Base-by-base conservation (phyloP, 306 rosid genomes). In the Notholithocarpus densiflorus region DNA sequence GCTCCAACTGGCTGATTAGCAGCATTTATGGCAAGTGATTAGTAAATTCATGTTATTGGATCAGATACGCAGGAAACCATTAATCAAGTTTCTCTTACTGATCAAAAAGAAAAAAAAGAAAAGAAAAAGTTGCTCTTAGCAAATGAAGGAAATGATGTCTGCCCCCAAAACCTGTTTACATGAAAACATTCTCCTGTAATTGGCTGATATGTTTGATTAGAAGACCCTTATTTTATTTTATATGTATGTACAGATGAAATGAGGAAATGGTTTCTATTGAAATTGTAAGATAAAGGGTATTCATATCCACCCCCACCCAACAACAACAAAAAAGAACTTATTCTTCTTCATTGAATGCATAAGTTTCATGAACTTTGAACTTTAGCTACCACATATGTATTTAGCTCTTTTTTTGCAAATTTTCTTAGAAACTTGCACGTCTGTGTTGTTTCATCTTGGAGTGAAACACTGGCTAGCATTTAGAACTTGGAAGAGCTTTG, bases 1-100 rank as follows among this genome's bases (percentile, higher is more conserved):
- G 92, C 93, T 81, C 68, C 91, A 6, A 84, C 88, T 34, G 59
- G 82, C 77, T 94, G 84, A 90, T 86, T 45, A 21, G 77, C 68
- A 34, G 74, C 80, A 69, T 68, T 82, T 59, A 71, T 57, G 31
- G 77, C 83, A 43, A 29, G 59, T 66, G 34, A 77, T 70, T 53
- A 65, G 37, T 19, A 69, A 40, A 31, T 31, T 21, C 20, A 52
- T 18, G 74, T 10, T 57, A 45, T 56, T 76, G 61, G 65, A 68
- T 55, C 54, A 52, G 76, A 65, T 31, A n/a, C 14, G 66, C 23
- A n/a, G 66, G 74, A 55, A 11, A 53, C 1, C n/a, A 79, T 71
- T 79, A 37, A 29, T 72, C 72, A 74, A 3, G 57, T 7, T 68
- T 15, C 80, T 71, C 31, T 72, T 81, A 74, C 45, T 37, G 45